phyloP scores from a whole-genome alignment of 2,329 filamentous ascomycete species.

The Septoria petroselini region DNA sequence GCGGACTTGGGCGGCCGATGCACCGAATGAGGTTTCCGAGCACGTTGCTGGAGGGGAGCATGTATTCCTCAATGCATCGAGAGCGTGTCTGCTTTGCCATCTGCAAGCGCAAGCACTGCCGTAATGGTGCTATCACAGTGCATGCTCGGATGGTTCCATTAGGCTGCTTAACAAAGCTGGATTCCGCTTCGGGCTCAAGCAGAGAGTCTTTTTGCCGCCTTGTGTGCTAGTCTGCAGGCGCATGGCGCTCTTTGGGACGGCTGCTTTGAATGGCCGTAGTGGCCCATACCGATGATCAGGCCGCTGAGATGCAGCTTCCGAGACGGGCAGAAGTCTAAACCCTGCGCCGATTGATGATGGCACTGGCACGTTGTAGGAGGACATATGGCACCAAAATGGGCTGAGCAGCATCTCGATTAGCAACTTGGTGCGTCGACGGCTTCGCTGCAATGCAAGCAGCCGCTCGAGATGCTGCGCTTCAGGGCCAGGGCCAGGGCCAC shows the following conservation, averaged over 20 bases:
- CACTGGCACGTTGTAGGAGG: too few species aligned
- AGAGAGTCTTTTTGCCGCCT: neutral
- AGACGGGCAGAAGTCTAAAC: constrained; percentile 9
- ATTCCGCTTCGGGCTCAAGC: neutral
- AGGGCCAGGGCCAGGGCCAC: too few species aligned
- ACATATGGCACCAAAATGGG: too few species aligned
- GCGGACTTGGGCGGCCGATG: too few species aligned
- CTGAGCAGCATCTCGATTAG: too few species aligned
- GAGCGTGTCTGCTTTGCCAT: too few species aligned
- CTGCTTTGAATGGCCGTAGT: neutral
- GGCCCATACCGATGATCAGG: constrained; percentile 4
- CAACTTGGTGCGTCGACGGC: too few species aligned
- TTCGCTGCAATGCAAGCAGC: too few species aligned
- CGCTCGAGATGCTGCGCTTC: too few species aligned
- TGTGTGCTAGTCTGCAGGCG: neutral
- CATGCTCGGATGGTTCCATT: constrained; percentile 10
- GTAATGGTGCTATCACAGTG: constrained; percentile 7
- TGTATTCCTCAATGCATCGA: neutral
- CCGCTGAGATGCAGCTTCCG: constrained; percentile 5
- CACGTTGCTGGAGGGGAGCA: neutral
- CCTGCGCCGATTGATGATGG: too few species aligned
- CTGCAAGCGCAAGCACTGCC: neutral
- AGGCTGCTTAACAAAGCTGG: neutral
- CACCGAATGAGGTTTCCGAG: too few species aligned
- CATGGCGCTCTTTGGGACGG: constrained; percentile 1